Evolutionary conservation across 257 asterid species (phyloP).

Genomic region (Solanum microdontum): DNA sequence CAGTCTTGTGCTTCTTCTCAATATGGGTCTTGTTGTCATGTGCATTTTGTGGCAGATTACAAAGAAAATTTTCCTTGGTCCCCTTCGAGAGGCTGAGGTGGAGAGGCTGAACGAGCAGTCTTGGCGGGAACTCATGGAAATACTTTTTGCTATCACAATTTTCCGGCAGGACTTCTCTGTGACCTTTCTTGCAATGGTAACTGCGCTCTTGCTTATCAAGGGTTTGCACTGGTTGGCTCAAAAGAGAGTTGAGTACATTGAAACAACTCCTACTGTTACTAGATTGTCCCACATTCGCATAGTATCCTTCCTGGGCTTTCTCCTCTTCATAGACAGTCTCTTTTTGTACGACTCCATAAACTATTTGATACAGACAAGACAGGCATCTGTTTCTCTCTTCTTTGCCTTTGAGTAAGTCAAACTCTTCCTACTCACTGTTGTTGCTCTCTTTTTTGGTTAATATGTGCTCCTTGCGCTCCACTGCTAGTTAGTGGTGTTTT

Average conservation of each 20-base stretch:
- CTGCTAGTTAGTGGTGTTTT: neutral
- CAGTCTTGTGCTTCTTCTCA: constrained; percentile 74
- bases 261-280: constrained; percentile 83
- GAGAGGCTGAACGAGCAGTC: constrained; percentile 97
- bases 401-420: constrained; percentile 85
- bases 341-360: constrained; percentile 50
- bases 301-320: constrained; percentile 84
- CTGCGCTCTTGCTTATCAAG: constrained; percentile 78
- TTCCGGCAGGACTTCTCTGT: constrained; percentile 92
- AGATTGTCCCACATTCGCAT: constrained; percentile 66
- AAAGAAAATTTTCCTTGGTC: constrained; percentile 82
- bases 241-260: constrained; percentile 93
- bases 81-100: constrained; percentile 95
- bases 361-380: constrained; percentile 59
- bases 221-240: constrained; percentile 99
- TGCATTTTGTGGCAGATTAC: constrained; percentile 88
- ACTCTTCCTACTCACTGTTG: neutral
- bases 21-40: constrained; percentile 82
- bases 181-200: constrained; percentile 71
- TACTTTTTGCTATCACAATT: constrained; percentile 87
- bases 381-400: constrained; percentile 85
- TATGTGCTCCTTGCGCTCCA: neutral
- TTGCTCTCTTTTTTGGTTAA: neutral
- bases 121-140: constrained; percentile 97
- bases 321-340: constrained; percentile 56